phyloP scores from a whole-genome alignment of 164 flowering plant genomes.

The Berberis vulgaris region DNA sequence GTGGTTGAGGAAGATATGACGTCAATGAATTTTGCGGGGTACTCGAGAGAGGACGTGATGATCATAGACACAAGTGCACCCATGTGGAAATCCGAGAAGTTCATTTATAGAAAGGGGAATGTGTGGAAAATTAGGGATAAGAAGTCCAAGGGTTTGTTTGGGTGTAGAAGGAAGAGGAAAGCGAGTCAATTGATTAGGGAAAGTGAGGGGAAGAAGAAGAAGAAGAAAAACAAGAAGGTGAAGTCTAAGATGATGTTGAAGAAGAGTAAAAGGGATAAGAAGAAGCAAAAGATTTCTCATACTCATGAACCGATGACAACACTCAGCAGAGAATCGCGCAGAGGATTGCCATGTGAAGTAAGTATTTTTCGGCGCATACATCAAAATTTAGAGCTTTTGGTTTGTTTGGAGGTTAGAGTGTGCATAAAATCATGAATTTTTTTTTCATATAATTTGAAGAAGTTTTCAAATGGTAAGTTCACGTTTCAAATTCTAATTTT shows the following conservation, averaged over 20 bases:
- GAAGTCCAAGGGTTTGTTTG: slow-evolving; percentile 23
- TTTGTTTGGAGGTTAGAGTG: too few species aligned
- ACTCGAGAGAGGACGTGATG: slow-evolving; percentile 57
- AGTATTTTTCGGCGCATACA: too few species aligned
- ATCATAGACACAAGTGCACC: slow-evolving; percentile 71
- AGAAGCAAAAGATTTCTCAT: slow-evolving; percentile 16
- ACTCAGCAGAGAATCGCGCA: too few species aligned
- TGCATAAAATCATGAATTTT: too few species aligned
- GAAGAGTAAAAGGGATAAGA: slow-evolving; percentile 6
- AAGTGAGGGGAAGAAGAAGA: slow-evolving; percentile 20
- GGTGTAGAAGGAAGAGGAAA: slow-evolving; percentile 44
- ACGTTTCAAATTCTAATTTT: too few species aligned
- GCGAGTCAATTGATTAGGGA: slow-evolving; percentile 8
- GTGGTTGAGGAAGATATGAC: slow-evolving; percentile 21
- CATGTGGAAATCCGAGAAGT: slow-evolving; percentile 66
- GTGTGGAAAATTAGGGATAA: slow-evolving; percentile 78
- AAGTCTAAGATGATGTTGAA: slow-evolving; percentile 7
- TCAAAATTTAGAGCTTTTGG: too few species aligned
- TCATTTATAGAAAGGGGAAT: slow-evolving; percentile 56
- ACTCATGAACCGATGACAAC: too few species aligned
- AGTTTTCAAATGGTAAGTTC: too few species aligned
- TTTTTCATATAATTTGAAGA: too few species aligned
- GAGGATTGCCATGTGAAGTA: too few species aligned
- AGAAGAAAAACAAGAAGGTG: slow-evolving; percentile 9
- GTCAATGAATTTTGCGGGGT: slow-evolving; percentile 25